These are phyloP conservation scores for Apodospora peruviana DNA, from an alignment of 495 filamentous ascomycete genomes.

Conservation along the genomic window DNA sequence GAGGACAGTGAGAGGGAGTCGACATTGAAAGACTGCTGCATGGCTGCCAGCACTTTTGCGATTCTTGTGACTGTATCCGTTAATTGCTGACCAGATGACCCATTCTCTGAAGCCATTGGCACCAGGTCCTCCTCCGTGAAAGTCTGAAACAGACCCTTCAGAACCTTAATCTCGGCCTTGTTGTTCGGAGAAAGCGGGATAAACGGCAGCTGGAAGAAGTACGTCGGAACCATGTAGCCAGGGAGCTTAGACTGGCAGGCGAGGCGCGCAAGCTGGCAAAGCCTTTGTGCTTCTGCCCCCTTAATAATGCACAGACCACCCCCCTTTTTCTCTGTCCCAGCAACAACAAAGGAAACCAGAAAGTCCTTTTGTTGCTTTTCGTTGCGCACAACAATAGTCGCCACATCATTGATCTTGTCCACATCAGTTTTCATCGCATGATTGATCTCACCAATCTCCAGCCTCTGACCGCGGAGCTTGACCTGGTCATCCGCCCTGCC, in stretches of 20 bases:
- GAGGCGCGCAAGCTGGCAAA: conserved; percentile 32
- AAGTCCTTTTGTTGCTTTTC: conserved; percentile 60
- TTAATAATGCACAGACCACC: conserved; percentile 23
- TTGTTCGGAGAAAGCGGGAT: conserved; percentile 71
- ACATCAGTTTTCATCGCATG: conserved; percentile 51
- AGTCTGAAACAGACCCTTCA: conserved; percentile 53
- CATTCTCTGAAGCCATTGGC: conserved; percentile 9
- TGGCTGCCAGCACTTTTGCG: conserved; percentile 42
- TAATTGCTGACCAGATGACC: conserved; percentile 10
- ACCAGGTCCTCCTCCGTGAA: conserved; percentile 53
- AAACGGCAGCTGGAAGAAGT: conserved; percentile 56
- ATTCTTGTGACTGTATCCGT: conserved; percentile 42
- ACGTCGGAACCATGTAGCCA: conserved; percentile 72
- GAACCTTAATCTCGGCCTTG: conserved; percentile 61
- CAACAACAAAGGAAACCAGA: conserved; percentile 63
- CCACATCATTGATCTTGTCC: conserved; percentile 47
- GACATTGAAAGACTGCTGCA: conserved; percentile 43
- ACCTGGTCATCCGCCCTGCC: conserved; percentile 76
- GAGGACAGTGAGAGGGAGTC: conserved; percentile 45
- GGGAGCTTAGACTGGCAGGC: conserved; percentile 58
- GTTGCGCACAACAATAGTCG: conserved; percentile 55
- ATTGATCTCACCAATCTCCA: conserved; percentile 76
- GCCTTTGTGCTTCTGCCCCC: conserved; percentile 10
- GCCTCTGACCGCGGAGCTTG: conserved; percentile 71
- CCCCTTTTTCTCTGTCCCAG: conserved; percentile 4